Evolutionary conservation across 768 basidiomycete genomes (phyloP).

Genomic region (Xanthoconium purpureum): DNA sequence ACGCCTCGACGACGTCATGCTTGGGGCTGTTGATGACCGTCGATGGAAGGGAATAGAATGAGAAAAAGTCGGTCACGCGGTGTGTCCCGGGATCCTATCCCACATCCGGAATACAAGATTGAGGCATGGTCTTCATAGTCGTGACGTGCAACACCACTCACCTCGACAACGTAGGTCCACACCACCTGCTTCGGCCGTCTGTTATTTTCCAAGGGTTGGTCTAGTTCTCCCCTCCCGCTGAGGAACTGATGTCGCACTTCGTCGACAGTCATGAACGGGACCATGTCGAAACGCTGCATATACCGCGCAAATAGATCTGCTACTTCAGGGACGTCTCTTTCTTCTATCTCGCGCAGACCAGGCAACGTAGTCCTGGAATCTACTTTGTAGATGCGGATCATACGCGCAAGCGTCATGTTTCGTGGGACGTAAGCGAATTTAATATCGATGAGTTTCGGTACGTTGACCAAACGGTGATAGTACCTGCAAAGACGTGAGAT

Average conservation of each 20-base stretch:
- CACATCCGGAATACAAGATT: neutral
- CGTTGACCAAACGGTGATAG: constrained; percentile 87
- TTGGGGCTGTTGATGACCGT: constrained; percentile 80
- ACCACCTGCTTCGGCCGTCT: constrained; percentile 79
- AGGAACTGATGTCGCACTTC: constrained; percentile 87
- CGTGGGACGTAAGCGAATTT: constrained; percentile 87
- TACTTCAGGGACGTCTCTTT: constrained; percentile 69
- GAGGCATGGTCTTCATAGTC: neutral
- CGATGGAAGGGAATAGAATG: constrained; percentile 95
- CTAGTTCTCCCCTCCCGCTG: constrained; percentile 68
- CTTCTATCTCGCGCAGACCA: constrained; percentile 87
- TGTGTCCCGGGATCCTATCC: constrained; percentile 75
- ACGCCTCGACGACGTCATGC: constrained; percentile 77
- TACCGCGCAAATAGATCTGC: constrained; percentile 69
- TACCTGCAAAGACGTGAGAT: constrained; percentile 51
- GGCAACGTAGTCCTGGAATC: constrained; percentile 47
- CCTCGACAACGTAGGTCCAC: constrained; percentile 97
- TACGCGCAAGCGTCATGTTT: constrained; percentile 85
- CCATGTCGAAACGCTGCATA: constrained; percentile 84
- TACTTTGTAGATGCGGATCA: constrained; percentile 75
- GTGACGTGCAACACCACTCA: constrained; percentile 31
- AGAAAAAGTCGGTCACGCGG: constrained; percentile 91
- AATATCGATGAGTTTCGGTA: constrained; percentile 87
- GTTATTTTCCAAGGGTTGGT: constrained; percentile 32
- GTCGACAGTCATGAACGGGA: constrained; percentile 66